Base-by-base conservation (phyloP, 805 yeast genomes). In the Debaryomyces hansenii region DNA sequence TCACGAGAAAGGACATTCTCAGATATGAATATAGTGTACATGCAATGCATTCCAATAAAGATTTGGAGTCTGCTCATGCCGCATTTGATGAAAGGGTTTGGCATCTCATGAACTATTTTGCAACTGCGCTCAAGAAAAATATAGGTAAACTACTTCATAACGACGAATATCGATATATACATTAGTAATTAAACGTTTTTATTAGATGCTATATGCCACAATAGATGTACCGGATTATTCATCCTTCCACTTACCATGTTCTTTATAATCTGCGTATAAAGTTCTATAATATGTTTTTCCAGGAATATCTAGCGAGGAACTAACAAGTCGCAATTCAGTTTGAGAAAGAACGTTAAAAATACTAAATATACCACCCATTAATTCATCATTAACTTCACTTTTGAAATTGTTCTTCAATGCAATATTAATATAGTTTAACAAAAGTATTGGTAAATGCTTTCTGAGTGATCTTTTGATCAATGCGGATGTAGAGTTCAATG, bases 1-100 rank as follows among this genome's bases (percentile, higher is more conserved):
- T 95, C 1, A 89, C 96, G 0, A 76, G 91, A 47, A 94, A 94
- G 58, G 98, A 91, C 59, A 72, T 92, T 14, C 64, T 91, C 42
- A 74, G 84, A 50, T 89, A 79, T 56, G 86, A 84, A 52, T 59
- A 66, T 47, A 66, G 72, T 9, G 48, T 51, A n/a, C 69, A 67
- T 44, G 58, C 60, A 31, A 36, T 54, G n/a, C 49, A 59, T 20
- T 44, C 48, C 11, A 49, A 51, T 20, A 14, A 44, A 9, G 27
- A 41, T 11, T 41, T 44, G 1, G 58, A 60, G 15, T 40, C 40
- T 1, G 48, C 41, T 28, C 55, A 55, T 11, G 60, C 54, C 18
- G 57, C 53, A 11, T 41, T 59, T 28, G 75, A 73, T 40, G 60
- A 52, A n/a, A 58, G 51, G 44, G 65, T 69, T 3, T 73, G 78